Evolutionary conservation across 2,329 filamentous ascomycete species (phyloP).

Genomic region (Trichophyton verrucosum): DNA sequence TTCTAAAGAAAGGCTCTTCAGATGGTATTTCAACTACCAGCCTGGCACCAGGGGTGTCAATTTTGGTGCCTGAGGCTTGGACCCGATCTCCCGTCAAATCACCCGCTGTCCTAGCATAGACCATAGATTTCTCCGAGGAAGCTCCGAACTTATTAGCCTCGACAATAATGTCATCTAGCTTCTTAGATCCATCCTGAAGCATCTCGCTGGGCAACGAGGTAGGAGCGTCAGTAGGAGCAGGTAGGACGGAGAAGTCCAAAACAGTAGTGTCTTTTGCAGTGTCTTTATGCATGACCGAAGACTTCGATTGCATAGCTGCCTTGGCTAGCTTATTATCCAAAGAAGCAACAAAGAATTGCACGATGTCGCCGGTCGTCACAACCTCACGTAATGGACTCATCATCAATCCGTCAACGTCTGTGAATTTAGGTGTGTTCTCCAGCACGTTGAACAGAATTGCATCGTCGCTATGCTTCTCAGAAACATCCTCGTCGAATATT

Average conservation of each 20-base stretch:
- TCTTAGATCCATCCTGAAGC: not conserved
- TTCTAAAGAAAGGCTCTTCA: not conserved
- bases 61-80: constrained; percentile 12
- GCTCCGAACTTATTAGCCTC: constrained; percentile 28
- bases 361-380: constrained; percentile 26
- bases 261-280: not conserved
- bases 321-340: not conserved
- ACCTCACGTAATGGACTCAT: constrained; percentile 30
- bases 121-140: constrained; percentile 29
- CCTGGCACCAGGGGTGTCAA: constrained; percentile 14
- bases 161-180: constrained; percentile 14
- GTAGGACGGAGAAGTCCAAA: not conserved
- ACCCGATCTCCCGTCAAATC: not conserved
- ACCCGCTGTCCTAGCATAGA: constrained; percentile 8
- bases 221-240: not conserved
- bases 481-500: constrained; percentile 15
- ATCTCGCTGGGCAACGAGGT: not conserved
- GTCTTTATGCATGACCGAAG: not conserved
- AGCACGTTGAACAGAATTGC: not conserved
- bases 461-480: not conserved
- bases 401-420: constrained; percentile 18
- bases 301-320: not conserved
- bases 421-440: constrained; percentile 16
- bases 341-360: constrained; percentile 31
- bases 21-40: constrained; percentile 6